Base-by-base conservation (phyloP, 345 rosid species). In the Eucalyptus pumila region DNA sequence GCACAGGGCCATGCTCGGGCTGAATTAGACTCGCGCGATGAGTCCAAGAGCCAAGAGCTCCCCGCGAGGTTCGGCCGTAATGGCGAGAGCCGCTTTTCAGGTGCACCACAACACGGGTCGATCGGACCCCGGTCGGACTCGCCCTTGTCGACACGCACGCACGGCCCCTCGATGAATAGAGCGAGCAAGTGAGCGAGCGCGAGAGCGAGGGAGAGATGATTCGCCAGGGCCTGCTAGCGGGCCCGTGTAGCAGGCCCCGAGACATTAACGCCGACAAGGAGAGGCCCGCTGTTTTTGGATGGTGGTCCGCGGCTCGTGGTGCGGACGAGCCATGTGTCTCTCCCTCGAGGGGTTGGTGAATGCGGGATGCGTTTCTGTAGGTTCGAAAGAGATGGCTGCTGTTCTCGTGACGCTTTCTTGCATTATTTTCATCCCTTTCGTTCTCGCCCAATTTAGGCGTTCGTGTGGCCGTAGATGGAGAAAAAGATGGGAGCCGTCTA, bases 81-180 rank as follows among this genome's bases (percentile, higher is more conserved):
- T 1, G 62, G 62, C 62, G 30, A 24, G 30, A 24, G 30, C 30
- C 58, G 58, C 58, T 52, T 52, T 21, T 52, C 58, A 21, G 0
- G 30, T 9, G 62, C 62, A 23, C 27, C 62, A 2, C 62, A 23
- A 2, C 32, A 30, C 34, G 15, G 34, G 69, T n/a, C 9, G 32
- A 1, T 62, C 14, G 69, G 69, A 62, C 69, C 32, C 69, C 16
- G 69, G 34, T 62, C 69, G 14, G 34, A 62, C 69, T 12, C 4
- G 16, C 69, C 30, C 15, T 11, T 6, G 32, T 27, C 32, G 2
- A 0, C 16, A 6, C 1, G 32, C 34, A 0, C 69, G 16, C 34
- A 1, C 32, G 8, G 32, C 9, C 62, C 30, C 62, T 24, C 6
- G 62, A 19, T 2, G 0, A 4, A 52, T 52, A 52, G 14, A 24